Evolutionary conservation across 768 basidiomycete species (phyloP).

Genomic region (Rhodotorula kratochvilovae): DNA sequence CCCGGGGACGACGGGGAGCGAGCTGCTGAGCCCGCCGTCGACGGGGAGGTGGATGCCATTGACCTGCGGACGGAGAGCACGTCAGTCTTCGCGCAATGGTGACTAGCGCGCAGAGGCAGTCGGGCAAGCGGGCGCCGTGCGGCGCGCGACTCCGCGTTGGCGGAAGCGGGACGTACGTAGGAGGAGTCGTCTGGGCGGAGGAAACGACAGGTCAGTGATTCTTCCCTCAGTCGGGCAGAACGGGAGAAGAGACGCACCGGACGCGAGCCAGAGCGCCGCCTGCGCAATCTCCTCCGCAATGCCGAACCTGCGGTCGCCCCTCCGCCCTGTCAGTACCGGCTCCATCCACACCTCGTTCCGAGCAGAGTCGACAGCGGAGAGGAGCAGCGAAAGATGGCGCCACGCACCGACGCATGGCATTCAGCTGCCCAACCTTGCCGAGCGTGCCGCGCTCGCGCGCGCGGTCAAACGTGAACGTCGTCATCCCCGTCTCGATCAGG

Average conservation of each 20-base stretch:
- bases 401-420: slow-evolving; percentile 72
- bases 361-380: too few relatives aligned
- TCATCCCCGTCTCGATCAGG: slow-evolving; percentile 91
- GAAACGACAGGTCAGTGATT: neutral
- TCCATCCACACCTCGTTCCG: too few relatives aligned
- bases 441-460: slow-evolving; percentile 71
- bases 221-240: neutral
- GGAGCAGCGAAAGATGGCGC: neutral
- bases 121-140: too few relatives aligned
- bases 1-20: slow-evolving; percentile 73
- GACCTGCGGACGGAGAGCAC: slow-evolving; percentile 50
- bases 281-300: slow-evolving; percentile 70
- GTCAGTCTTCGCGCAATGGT: neutral
- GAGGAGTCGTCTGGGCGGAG: slow-evolving; percentile 67
- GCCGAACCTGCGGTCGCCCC: slow-evolving; percentile 17
- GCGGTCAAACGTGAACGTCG: slow-evolving; percentile 65
- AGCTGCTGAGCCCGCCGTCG: slow-evolving; percentile 78
- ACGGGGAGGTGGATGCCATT: slow-evolving; percentile 83
- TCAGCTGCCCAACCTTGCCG: slow-evolving; percentile 74
- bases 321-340: neutral
- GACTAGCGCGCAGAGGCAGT: neutral
- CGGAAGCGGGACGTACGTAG: slow-evolving; percentile 50
- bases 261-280: slow-evolving; percentile 77
- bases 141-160: neutral
- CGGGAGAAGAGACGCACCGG: slow-evolving; percentile 55